phyloP scores from a whole-genome alignment of 106 monocot genomes.

The Phalaenopsis equestris region DNA sequence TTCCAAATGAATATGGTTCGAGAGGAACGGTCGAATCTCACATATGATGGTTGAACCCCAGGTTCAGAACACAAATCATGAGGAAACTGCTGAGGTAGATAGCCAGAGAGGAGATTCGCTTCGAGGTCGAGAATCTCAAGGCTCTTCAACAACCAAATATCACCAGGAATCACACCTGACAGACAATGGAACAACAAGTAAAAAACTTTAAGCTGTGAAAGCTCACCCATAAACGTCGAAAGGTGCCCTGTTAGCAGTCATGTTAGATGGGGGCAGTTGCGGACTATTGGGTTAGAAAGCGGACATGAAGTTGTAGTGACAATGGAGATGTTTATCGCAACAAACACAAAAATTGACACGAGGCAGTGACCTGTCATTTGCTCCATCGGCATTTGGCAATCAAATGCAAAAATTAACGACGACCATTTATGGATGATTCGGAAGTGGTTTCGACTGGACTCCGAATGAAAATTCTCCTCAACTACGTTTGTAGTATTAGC shows the following conservation, averaged over 20 bases:
- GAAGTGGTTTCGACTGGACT: too few relatives aligned
- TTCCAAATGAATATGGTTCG: slow-evolving; percentile 34
- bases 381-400: too few relatives aligned
- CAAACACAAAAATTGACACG: not conserved
- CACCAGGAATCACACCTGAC: slow-evolving; percentile 25
- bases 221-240: slow-evolving; percentile 7
- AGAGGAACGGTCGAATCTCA: slow-evolving; percentile 41
- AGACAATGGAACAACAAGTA: slow-evolving; percentile 28
- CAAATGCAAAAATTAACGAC: too few relatives aligned
- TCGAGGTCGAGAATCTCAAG: slow-evolving; percentile 27
- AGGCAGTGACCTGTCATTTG: too few relatives aligned
- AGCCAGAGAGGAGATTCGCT: slow-evolving; percentile 38
- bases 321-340: slow-evolving; percentile 29
- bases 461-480: too few relatives aligned
- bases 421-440: too few relatives aligned
- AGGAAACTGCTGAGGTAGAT: slow-evolving; percentile 31
- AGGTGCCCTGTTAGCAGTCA: slow-evolving; percentile 19
- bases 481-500: too few relatives aligned
- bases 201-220: slow-evolving; percentile 28
- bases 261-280: slow-evolving; percentile 13
- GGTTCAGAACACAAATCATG: slow-evolving; percentile 30
- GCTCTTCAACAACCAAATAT: slow-evolving; percentile 20
- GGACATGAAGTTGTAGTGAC: not conserved
- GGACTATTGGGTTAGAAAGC: not conserved
- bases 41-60: slow-evolving; percentile 50